Evolutionary conservation across 306 rosid species (phyloP), one percentile per base, ranked within the genome.

Genomic region (Pueraria montana): DNA sequence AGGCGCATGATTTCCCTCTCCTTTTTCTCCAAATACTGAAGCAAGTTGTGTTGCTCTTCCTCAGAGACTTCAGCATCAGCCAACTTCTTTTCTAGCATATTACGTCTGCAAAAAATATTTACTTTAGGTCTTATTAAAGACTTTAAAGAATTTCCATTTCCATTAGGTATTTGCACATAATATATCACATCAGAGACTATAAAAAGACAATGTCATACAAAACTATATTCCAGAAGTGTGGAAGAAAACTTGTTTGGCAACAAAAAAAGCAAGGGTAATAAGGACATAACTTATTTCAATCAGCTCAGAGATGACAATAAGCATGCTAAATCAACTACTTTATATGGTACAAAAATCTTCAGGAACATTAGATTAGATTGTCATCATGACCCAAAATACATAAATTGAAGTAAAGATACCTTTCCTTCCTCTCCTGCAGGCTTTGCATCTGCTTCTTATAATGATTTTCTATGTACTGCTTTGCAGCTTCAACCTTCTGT

Each of bases 1-100:
- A 88, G 87, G 20, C 96, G 98, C 97, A 94, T 94, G 62, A 89
- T 89, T 82, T 94, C 98, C n/a, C 95, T 92, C 90, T 94, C 98
- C 82, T 91, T 90, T 87, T 86, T 82, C 85, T 94, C 98, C 81
- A 94, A 89, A 89, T 90, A 79, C 78, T 92, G 88, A 53, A 94
- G 82, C 53, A 94, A 85, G 75, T 94, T 89, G 87, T 82, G 90
- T 74, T 94, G 95, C 64, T 92, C 98, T 89, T 94, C 97, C 88
- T 83, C 90, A 4, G 98, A 88, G 72, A 84, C 94, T 20, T 94
- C 98, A n/a, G 97, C 96, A 85, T 94, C 98, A n/a, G 98, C 98
- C 67, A 94, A 88, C 88, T 91, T 90, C 81, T 89, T 90, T 82
- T 94, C 95, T 85, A 94, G 84, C 69, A 87, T 86, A 90, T 89